phyloP scores from a whole-genome alignment of 768 basidiomycete genomes.

The Lyophyllum semitale region DNA sequence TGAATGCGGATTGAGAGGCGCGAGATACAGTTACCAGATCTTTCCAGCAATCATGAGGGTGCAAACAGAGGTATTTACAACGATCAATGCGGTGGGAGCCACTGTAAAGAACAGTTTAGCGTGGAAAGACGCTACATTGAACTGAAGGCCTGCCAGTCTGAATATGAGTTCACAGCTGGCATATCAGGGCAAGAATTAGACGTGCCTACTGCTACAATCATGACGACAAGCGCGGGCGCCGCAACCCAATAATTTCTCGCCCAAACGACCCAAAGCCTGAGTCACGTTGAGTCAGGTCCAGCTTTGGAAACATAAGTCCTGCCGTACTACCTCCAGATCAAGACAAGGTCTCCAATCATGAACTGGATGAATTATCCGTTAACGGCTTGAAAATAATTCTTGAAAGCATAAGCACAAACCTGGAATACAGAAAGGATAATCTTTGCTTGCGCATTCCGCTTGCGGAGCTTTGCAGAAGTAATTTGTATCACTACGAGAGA shows the following conservation, averaged over 20 bases:
- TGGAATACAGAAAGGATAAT: constrained; percentile 14
- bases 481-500: constrained; percentile 5
- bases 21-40: constrained; percentile 5
- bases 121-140: too few relatives aligned
- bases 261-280: constrained; percentile 20
- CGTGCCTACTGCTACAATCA: constrained; percentile 7
- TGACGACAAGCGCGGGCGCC: constrained; percentile 9
- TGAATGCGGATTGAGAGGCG: neutral
- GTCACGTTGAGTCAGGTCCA: neutral
- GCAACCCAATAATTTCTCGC: constrained; percentile 13
- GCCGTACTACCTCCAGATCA: constrained; percentile 17
- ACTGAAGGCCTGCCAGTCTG: too few relatives aligned
- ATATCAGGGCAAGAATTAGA: too few relatives aligned
- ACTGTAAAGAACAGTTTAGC: too few relatives aligned
- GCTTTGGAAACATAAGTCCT: too few relatives aligned
- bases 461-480: neutral
- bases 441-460: neutral
- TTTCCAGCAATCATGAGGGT: constrained; percentile 6
- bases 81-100: neutral
- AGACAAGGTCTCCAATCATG: constrained; percentile 13
- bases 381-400: neutral
- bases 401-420: neutral
- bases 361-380: neutral
- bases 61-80: constrained; percentile 6
- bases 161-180: too few relatives aligned